phyloP scores from a whole-genome alignment of 2,329 filamentous ascomycete species.

The Huntiella savannae region DNA sequence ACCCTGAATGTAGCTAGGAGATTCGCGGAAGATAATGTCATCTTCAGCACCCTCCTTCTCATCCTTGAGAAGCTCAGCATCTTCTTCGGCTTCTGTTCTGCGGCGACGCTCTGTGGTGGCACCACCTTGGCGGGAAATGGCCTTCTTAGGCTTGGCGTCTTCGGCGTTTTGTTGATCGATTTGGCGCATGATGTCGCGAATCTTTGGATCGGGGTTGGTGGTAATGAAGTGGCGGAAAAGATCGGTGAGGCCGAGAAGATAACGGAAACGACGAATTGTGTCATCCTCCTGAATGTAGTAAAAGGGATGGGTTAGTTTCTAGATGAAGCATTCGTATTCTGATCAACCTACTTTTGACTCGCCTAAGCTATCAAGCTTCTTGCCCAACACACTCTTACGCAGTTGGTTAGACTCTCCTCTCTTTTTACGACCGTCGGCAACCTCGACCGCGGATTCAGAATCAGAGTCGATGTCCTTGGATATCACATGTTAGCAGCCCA shows the following conservation, averaged over 20 bases:
- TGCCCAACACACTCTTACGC: slow-evolving; percentile 80
- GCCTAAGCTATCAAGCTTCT: slow-evolving; percentile 80
- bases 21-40: slow-evolving; percentile 84
- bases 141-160: slow-evolving; percentile 44
- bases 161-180: slow-evolving; percentile 87
- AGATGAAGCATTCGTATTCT: not conserved
- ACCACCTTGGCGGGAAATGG: slow-evolving; percentile 62
- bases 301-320: slow-evolving; percentile 1
- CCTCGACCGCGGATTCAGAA: slow-evolving; percentile 71
- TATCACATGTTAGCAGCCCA: not conserved
- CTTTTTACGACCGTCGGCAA: slow-evolving; percentile 56
- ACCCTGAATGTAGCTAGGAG: slow-evolving; percentile 72
- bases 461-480: slow-evolving; percentile 45
- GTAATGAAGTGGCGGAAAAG: slow-evolving; percentile 98
- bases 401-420: slow-evolving; percentile 75
- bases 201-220: slow-evolving; percentile 84
- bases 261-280: slow-evolving; percentile 81
- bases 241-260: slow-evolving; percentile 85
- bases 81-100: slow-evolving; percentile 92
- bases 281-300: slow-evolving; percentile 56
- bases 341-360: slow-evolving; percentile 58
- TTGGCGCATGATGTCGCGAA: slow-evolving; percentile 81
- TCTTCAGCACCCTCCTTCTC: slow-evolving; percentile 75
- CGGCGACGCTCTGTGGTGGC: slow-evolving; percentile 60
- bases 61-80: slow-evolving; percentile 71